Evolutionary conservation across 192 early-diverging fungal species (phyloP), one percentile per base, ranked within the genome.

Genomic region (Coemansia sp.): DNA sequence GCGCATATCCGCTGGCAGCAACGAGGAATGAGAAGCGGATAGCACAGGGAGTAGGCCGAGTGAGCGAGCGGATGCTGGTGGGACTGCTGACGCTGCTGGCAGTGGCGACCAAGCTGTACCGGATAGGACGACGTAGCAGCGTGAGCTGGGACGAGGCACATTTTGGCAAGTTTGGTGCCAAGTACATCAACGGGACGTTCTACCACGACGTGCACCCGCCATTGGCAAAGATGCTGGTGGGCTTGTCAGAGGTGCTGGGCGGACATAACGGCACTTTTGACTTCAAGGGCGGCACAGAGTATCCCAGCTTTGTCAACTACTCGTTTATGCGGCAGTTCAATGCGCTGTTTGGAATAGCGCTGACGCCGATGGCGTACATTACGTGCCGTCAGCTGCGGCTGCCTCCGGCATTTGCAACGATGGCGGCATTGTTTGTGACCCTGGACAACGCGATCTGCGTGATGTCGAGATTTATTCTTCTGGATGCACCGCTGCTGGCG

Each of bases 171-270:
- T 98, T 98, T 70, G 94, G 87, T 18, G 90, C 90, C 13, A 81
- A 91, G 69, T 98, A 98, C 72, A 57, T 98, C 39, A 92, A 94
- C 53, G 77, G 87, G 15, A 88, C 88, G 41, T 98, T 98, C 67
- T 97, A 98, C 69, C 93, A 93, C 67, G 96, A 98, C 78, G 96
- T 98, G 9, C 96, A 98, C 68, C 96, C 96, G 37, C 96, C 96
- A 11, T 80, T 98, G 53, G 94, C 94, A 10, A 98, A 98, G 78
- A 96, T 97, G 83, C 81, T 98, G 15, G 85, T 93, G 14, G 96
- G 88, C 1, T 65, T 97, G 12, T 83, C 92, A 3, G 94, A 93
- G 37, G 53, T 84, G 0, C 37, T 98, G 38, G 91, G 83, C 3
- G 88, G 91, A 1, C 94, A 90, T 70, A 83, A 96, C 67, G 94